phyloP scores from a whole-genome alignment of 1,284 basidiomycete genomes.

The Ustilago cynodontis region DNA sequence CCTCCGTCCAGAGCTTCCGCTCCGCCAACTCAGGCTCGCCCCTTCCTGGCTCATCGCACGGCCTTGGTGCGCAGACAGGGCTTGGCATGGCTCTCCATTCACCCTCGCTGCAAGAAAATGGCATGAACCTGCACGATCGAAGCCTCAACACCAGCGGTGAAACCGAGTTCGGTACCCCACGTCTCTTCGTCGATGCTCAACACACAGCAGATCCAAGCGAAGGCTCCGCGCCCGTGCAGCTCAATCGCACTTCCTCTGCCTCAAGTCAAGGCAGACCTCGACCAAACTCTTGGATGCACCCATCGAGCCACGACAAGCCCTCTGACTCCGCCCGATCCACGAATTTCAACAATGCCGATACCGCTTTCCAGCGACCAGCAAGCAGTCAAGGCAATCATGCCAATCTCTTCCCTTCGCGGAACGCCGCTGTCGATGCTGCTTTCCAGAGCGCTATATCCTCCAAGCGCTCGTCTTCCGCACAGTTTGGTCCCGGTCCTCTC shows the following conservation, averaged over 20 bases:
- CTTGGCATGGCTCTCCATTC: conserved; percentile 20
- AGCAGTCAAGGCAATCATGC: conserved; percentile 42
- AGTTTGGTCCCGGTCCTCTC: conserved; percentile 18
- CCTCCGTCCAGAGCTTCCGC: conserved; percentile 40
- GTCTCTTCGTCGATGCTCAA: conserved; percentile 46
- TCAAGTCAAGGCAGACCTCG: conserved; percentile 20
- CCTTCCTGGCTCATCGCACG: conserved; percentile 12
- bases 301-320: conserved; percentile 25
- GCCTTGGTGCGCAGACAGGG: conserved; percentile 5
- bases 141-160: conserved; percentile 22
- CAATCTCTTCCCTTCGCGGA: not conserved
- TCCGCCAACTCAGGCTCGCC: conserved; percentile 44
- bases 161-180: conserved; percentile 44
- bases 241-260: conserved; percentile 20
- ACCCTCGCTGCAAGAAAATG: conserved; percentile 25
- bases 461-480: conserved; percentile 26
- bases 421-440: conserved; percentile 6
- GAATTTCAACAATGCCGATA: conserved; percentile 10
- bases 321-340: conserved; percentile 6
- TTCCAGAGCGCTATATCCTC: conserved; percentile 10
- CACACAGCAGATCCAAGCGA: conserved; percentile 31
- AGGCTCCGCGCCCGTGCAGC: not conserved
- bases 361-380: conserved; percentile 20
- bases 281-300: conserved; percentile 50
- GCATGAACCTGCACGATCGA: conserved; percentile 15